Evolutionary conservation across 108 stramenopile genomes (phyloP), one percentile per base, ranked within the genome.

Genomic region (Cyclotella distinguenda): DNA sequence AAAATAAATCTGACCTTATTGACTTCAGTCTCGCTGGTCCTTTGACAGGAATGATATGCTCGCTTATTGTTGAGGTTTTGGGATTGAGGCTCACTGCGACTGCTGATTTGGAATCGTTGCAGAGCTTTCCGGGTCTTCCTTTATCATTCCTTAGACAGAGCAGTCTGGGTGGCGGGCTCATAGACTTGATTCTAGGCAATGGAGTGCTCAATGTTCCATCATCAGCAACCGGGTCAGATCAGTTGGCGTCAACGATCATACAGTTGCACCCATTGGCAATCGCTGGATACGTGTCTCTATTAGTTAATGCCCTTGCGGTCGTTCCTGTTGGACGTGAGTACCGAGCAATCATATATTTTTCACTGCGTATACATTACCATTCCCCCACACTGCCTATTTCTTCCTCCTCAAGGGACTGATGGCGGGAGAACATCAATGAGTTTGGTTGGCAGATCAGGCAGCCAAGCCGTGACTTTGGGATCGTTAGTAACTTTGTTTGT

Each of bases 261-360:
- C 70, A 85, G 5, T 64, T 93, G 4, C 91, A 93, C 67, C 91
- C 91, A n/a, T 68, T 84, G 3, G 85, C 91, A 4, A 59, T 93
- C 40, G 88, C 91, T 8, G 91, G 91, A 31, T 93, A 82, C 52
- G 71, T 88, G 27, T 64, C 84, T 25, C 67, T 93, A 34, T 57
- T 93, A 53, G 80, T 93, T 3, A 93, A 93, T 77, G 88, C 88
- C 8, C 55, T 89, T 31, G 64, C 67, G 9, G 28, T 93, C 31
- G 63, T 89, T 26, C 91, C 91, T 28, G 74, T 82, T 61, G 91
- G 91, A 27, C 86, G 88, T 87, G 64, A 87, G 86, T 84, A 21
- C 12, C 5, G 30, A 8, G 0, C 23, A 18, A 53, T 60, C 0
- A n/a, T 53, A 64, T 1, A 7, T 51, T 38, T 16, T 25, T 25